phyloP scores from a whole-genome alignment of 176 grass and related monocot genomes.

The barley (Hordeum vulgare) region DNA sequence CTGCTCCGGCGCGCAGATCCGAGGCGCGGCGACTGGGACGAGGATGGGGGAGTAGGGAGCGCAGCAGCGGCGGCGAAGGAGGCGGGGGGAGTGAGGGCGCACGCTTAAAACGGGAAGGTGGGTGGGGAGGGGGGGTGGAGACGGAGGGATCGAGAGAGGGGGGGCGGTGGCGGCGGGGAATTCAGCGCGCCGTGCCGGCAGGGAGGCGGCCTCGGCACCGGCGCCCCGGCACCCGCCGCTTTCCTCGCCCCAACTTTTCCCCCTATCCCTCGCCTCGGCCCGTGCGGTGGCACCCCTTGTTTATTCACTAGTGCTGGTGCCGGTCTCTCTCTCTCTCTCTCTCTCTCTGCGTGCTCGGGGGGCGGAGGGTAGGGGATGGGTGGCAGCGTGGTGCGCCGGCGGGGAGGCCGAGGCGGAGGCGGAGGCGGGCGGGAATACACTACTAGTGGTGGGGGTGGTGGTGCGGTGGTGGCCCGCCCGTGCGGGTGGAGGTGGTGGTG shows the following conservation, averaged over 20 bases:
- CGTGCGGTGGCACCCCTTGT: not conserved
- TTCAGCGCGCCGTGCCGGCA: not conserved
- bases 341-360: not conserved
- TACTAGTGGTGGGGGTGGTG: not conserved
- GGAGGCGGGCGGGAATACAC: not conserved
- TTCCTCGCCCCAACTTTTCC: not conserved
- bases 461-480: not conserved
- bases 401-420: not conserved
- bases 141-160: conserved; percentile 7
- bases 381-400: not conserved
- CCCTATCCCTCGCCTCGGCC: not conserved
- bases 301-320: not conserved
- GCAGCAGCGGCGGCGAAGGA: not conserved
- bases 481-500: not conserved
- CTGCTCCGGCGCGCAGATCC: not conserved
- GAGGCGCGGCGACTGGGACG: not conserved
- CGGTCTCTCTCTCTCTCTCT: not conserved
- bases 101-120: not conserved
- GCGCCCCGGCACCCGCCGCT: conserved; percentile 30
- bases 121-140: not conserved
- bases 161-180: not conserved
- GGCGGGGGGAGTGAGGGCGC: not conserved
- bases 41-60: not conserved
- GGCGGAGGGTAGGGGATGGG: not conserved
- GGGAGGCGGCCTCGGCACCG: conserved; percentile 30